Evolutionary conservation across 371 early-diverging fungal species (phyloP), one percentile per base, ranked within the genome.

Genomic region (Circinella umbellata): DNA sequence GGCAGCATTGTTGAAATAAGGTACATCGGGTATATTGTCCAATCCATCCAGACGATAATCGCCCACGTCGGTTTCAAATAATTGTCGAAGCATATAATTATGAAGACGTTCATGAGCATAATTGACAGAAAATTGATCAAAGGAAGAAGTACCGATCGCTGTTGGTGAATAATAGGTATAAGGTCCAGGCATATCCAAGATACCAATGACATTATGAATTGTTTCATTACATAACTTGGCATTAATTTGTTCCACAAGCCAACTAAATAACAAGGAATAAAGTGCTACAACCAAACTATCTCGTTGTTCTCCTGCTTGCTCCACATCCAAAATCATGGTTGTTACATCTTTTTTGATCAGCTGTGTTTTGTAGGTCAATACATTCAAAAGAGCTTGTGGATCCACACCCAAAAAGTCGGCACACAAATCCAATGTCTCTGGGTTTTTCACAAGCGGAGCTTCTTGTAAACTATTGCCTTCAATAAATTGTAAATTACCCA

Each of bases 181-280:
- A 2, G 85, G 82, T 1, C 92, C 92, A 17, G 90, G 87, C 67
- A 92, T 76, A 68, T 94, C 93, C 61, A 94, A 75, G 7, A 94
- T 75, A 14, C 92, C 93, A 62, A 95, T 88, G 68, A 94, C 90
- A 74, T 91, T 92, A 65, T 87, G 84, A 3, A 72, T 66, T 3
- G 84, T 79, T 4, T 84, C 86, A 49, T 81, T 84, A 73, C 90
- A 89, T n/a, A 97, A 81, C 46, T 91, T 90, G n/a, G 81, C 77
- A 78, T 98, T 98, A 74, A 96, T 89, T 64, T 91, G 89, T 73
- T 97, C 98, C 13, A 96, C 89, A 13, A 98, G 71, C 94, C 96
- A 98, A 15, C 90, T 84, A 74, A 96, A 93, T 18, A 97, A 74
- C 8, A 96, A 86, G 5, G 91, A 90, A 75, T 96, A 97, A 10